Base-by-base conservation (phyloP, 495 filamentous ascomycete species). In the Penicillium flavigenum region DNA sequence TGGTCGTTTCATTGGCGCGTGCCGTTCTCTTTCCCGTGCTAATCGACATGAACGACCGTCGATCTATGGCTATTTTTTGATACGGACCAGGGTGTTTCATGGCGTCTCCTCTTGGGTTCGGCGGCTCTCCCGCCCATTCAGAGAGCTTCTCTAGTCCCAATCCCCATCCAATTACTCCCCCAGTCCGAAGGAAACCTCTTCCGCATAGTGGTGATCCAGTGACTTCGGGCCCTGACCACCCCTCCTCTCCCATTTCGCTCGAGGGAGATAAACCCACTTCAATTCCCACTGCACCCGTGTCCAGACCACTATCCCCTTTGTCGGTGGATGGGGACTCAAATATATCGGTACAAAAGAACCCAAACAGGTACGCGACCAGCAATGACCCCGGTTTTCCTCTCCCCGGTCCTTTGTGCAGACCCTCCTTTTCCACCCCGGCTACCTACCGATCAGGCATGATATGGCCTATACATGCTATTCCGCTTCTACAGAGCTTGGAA, bases 281-380 rank as follows among this genome's bases (percentile, higher is more conserved):
- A 43, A 63, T 67, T 63, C 62, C 66, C 49, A 45, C 64, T 46
- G 43, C 56, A 52, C 60, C 66, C 59, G 56, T 59, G 31, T 32
- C 54, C 38, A 60, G 53, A 58, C 46, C 57, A 54, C 52, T 54
- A 48, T 64, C 62, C 29, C 64, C 66, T 46, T 63, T 65, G 17
- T 65, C 61, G 48, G 66, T 71, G 60, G 60, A 66, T 60, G 75
- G 66, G 58, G 70, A 70, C 47, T 60, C 63, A 47, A 65, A 64
- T 27, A 64, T 65, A 69, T 71, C 67, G 54, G 58, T 67, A 46
- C 69, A 69, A 64, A 72, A 68, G 62, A 67, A 75, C 61, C 57
- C 70, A 19, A 72, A 77, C 60, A 75, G 73, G 76, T 79, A 77
- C 72, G 76, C 61, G 56, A 57, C 46, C 20, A 34, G 29, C 46